These are phyloP conservation scores for Marvania coccoides DNA, from an alignment of 139 green algal species.

Conservation along the genomic window DNA sequence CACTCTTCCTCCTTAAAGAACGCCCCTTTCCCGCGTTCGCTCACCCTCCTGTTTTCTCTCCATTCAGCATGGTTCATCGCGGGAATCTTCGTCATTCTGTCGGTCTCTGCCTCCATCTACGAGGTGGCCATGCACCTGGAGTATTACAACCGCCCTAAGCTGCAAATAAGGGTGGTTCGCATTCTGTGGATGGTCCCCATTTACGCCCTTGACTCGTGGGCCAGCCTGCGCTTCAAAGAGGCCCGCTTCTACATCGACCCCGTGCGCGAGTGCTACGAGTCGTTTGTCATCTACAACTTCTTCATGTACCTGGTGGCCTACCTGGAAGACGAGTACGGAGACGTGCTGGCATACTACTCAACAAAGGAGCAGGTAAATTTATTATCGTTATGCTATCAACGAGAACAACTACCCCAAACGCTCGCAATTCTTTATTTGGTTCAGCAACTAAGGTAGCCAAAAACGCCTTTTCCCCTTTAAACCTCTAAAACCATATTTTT, in stretches of 20 bases:
- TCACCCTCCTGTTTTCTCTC: not conserved
- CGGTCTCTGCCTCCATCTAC: constrained; percentile 73
- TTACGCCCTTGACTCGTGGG: constrained; percentile 81
- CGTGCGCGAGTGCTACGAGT: constrained; percentile 86
- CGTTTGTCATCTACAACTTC: constrained; percentile 95
- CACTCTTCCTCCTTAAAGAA: not conserved
- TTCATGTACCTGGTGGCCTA: constrained; percentile 87
- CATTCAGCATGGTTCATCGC: constrained; percentile 80
- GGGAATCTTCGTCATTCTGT: constrained; percentile 85
- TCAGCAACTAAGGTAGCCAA: no score
- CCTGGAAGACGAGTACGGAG: constrained; percentile 66
- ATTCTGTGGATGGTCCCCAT: constrained; percentile 92
- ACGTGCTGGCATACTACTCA: constrained; percentile 57
- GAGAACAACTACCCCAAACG: no score
- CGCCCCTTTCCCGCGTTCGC: not conserved
- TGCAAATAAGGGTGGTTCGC: constrained; percentile 86
- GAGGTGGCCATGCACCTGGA: constrained; percentile 92
- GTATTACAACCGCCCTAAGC: constrained; percentile 78
- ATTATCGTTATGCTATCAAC: no score
- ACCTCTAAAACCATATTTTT: no score
- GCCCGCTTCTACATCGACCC: constrained; percentile 70
- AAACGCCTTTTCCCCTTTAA: no score
- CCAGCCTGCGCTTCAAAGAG: constrained; percentile 69
- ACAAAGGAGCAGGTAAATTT: constrained; percentile 30
- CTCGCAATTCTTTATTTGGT: no score